These are phyloP conservation scores for Magnaporthiopsis poae DNA, from an alignment of 2,329 filamentous ascomycete genomes.

Conservation along the genomic window DNA sequence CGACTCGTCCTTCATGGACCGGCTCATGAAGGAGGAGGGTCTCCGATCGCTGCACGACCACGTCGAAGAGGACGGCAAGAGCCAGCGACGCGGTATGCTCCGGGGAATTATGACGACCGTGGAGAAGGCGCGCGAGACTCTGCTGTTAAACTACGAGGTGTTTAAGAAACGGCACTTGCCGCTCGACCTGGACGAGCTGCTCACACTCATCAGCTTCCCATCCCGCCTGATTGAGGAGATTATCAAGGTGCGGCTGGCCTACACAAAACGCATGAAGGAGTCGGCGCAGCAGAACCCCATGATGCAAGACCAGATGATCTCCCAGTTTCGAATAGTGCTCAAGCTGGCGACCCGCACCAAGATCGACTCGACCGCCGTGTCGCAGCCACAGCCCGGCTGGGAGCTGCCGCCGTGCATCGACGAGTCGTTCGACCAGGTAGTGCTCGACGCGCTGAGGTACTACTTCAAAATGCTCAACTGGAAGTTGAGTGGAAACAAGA, in stretches of 20 bases:
- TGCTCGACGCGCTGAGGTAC: constrained; percentile 86
- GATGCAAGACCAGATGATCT: constrained; percentile 96
- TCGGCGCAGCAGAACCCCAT: constrained; percentile 83
- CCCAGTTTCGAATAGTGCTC: constrained; percentile 87
- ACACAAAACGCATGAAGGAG: constrained; percentile 91
- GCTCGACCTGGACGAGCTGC: constrained; percentile 89
- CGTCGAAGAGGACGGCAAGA: constrained; percentile 32
- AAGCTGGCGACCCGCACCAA: constrained; percentile 90
- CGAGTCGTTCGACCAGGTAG: constrained; percentile 85
- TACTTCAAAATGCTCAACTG: constrained; percentile 99
- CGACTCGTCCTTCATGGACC: constrained; percentile 86
- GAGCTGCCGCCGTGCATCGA: constrained; percentile 92
- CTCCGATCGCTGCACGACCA: constrained; percentile 84
- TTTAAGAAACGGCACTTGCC: constrained; percentile 86
- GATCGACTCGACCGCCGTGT: constrained; percentile 72
- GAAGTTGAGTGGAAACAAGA: constrained; percentile 95
- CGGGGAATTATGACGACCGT: constrained; percentile 76
- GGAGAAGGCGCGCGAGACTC: constrained; percentile 80
- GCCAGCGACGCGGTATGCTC: constrained; percentile 64
- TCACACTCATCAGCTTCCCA: constrained; percentile 94
- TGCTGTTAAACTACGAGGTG: constrained; percentile 74
- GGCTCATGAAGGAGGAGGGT: constrained; percentile 89
- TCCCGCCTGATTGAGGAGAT: constrained; percentile 93
- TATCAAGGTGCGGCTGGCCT: constrained; percentile 80
- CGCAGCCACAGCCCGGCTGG: constrained; percentile 83